Base-by-base conservation (phyloP, 371 early-diverging fungal species). In the Mortierella sp. region DNA sequence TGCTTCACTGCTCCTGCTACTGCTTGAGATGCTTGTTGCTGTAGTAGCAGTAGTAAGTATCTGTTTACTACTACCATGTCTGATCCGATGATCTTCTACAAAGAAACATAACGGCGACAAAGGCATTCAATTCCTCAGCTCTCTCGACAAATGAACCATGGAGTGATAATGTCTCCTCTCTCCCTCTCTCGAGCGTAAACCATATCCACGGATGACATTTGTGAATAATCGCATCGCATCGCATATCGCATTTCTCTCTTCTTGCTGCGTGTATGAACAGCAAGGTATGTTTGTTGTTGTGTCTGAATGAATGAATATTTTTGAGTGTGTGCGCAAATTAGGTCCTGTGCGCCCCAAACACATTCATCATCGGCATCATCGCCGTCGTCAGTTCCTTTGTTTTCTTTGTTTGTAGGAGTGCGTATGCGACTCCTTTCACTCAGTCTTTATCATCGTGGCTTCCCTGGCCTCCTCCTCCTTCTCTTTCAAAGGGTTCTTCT, bases 201-300 rank as follows among this genome's bases (percentile, higher is more conserved):
- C 61, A 31, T 34, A 72, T 69, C 37, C 24, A 71, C n/a, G 50
- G 24, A 48, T 43, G 11, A 50, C 26, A 40, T 40, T 40, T 40
- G 43, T 72, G 53, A 73, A 53, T 73, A 48, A 73, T 54, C 51
- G 61, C 61, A 61, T 61, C 61, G 61, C 61, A 61, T 61, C 61
- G 61, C 61, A 61, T 61, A 50, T 50, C 50, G 16, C 50, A 50
- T 50, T 50, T 50, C 50, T 50, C 50, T 50, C 50, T 61, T 59
- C n/a, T n/a, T n/a, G n/a, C n/a, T 31, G 19, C 28, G 2, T 61
- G 61, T 6, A 16, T 16, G 61, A 31, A 61, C 14, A 61, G 19
- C 34, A 31, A 61, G 4, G 61, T 61, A 61, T 34, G 61, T 61
- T 8, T 26, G 31, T 57, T 13, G 8, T 31, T 34, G 31, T 14